Percentiles rank a stretch among this genome's conserved stretches.
phyloP scores from a whole-genome alignment of 148 eudicot genomes.

The Polygonum maritimum region DNA sequence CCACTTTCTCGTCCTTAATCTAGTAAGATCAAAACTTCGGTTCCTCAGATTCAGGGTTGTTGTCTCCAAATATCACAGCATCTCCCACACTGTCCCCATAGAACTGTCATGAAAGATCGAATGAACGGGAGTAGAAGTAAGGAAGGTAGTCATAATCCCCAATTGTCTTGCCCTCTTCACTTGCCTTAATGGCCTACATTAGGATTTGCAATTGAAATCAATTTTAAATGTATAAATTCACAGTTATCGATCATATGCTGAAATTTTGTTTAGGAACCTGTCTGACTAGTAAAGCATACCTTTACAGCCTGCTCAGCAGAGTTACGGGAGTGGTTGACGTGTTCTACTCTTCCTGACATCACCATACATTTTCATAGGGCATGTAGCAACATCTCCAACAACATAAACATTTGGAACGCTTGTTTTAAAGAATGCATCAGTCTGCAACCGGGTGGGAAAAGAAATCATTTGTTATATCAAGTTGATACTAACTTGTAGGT shows the following conservation, averaged over 20 bases:
- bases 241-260: not conserved
- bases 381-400: constrained; percentile 95
- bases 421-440: constrained; percentile 85
- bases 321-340: constrained; percentile 94
- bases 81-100: constrained; percentile 71
- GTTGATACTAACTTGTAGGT: not conserved
- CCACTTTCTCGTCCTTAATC: constrained; percentile 50
- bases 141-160: constrained; percentile 69
- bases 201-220: not conserved
- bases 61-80: constrained; percentile 51
- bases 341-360: constrained; percentile 87
- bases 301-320: constrained; percentile 98
- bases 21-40: constrained; percentile 59
- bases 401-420: constrained; percentile 83
- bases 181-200: constrained; percentile 56
- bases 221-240: not conserved
- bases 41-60: constrained; percentile 30
- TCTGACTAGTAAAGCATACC: constrained; percentile 26
- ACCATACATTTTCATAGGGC: constrained; percentile 82
- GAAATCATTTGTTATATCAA: not conserved
- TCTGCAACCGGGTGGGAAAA: constrained; percentile 34
- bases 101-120: constrained; percentile 61
- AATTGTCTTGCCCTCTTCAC: constrained; percentile 31
- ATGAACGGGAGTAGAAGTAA: constrained; percentile 63
- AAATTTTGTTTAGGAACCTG: not conserved